Conservation (phyloP, 352 stramenopile species). For the Phytophthora palmivora region DNA sequence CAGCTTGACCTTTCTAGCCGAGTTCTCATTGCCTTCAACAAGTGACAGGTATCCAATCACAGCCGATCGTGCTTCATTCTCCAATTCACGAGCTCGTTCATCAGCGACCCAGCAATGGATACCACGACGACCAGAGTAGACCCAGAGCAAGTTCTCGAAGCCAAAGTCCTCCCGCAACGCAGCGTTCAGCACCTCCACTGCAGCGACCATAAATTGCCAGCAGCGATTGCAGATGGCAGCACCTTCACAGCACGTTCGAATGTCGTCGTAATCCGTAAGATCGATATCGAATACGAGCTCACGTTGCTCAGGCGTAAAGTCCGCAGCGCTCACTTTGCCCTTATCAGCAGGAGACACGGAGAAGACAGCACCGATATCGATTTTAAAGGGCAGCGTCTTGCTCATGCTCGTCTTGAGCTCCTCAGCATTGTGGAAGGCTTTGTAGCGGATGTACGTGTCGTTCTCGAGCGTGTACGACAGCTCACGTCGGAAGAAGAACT, state of each 20-base stretch:
- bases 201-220: conserved; percentile 98
- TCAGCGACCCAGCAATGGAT: conserved; percentile 99
- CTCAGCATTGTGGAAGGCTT: conserved; percentile 90
- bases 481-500: conserved; percentile 93
- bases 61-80: conserved; percentile 96
- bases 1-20: conserved; percentile 92
- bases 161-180: conserved; percentile 97
- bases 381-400: conserved; percentile 98
- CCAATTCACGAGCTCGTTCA: conserved; percentile 90
- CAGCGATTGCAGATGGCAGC: conserved; percentile 94
- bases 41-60: conserved; percentile 98
- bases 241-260: conserved; percentile 95
- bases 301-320: conserved; percentile 94
- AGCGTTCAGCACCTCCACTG: conserved; percentile 95
- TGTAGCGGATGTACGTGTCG: conserved; percentile 99
- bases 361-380: conserved; percentile 99
- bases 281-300: conserved; percentile 99
- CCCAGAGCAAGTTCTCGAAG: conserved; percentile 98
- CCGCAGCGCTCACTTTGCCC: conserved; percentile 80
- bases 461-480: conserved; percentile 98
- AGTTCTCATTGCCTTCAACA: conserved; percentile 91
- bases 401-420: conserved; percentile 89
- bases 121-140: conserved; percentile 98
- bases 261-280: conserved; percentile 99
- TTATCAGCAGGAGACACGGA: conserved; percentile 87